Percentiles rank a stretch among this genome's conserved stretches.
phyloP scores from a whole-genome alignment of 2,329 filamentous ascomycete species.

The Aspergillus arachidicola region DNA sequence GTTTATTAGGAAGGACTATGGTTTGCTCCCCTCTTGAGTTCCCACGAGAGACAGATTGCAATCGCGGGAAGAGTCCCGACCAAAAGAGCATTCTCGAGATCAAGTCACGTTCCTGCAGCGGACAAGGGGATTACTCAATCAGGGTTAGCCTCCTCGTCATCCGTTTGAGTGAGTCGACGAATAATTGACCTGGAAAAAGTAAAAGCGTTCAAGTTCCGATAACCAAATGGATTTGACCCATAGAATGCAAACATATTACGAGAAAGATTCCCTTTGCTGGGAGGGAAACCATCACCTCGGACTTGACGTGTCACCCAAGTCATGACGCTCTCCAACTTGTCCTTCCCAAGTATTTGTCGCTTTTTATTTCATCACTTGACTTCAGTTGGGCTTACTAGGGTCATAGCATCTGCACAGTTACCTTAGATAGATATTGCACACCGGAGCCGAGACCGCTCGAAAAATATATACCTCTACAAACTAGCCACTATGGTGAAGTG shows the following conservation, averaged over 20 bases:
- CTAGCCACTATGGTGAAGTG: no score
- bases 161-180: background rate
- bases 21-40: background rate
- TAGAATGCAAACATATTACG: background rate
- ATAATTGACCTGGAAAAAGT: background rate
- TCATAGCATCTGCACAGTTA: background rate
- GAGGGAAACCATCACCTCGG: background rate
- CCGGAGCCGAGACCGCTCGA: background rate
- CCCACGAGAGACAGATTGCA: background rate
- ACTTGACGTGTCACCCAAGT: no score
- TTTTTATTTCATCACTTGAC: background rate
- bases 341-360: background rate
- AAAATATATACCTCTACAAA: background rate
- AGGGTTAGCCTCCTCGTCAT: conserved; percentile 5
- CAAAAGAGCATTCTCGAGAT: background rate
- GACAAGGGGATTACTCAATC: conserved; percentile 1
- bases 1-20: background rate
- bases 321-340: no score
- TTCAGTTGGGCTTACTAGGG: no score
- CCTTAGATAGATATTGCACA: background rate
- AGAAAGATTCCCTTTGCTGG: background rate
- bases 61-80: background rate
- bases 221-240: background rate
- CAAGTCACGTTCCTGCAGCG: conserved; percentile 5
- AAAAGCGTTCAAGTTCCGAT: background rate